A percentile compares a stretch with the other conserved stretches of the same genome.
Conservation (phyloP, 805 yeast species). For the Torulaspora delbrueckii region DNA sequence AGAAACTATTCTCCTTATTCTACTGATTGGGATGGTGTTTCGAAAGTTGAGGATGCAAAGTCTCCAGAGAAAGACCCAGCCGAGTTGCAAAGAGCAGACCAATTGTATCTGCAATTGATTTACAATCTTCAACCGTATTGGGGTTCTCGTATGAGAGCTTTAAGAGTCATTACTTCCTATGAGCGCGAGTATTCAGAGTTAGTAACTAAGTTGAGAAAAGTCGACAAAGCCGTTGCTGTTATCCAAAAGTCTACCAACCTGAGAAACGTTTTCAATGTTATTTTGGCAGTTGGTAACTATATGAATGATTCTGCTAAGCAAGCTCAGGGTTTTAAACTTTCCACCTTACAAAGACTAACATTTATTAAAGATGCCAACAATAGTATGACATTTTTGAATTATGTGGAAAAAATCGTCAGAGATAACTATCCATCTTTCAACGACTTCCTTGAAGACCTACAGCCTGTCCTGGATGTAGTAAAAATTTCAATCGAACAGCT, state of each 20-base stretch:
- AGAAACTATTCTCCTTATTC: constrained; percentile 78
- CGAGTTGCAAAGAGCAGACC: constrained; percentile 82
- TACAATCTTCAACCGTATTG: constrained; percentile 85
- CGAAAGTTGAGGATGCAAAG: constrained; percentile 37
- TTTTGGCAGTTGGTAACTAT: constrained; percentile 87
- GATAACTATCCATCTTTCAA: constrained; percentile 75
- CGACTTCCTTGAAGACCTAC: constrained; percentile 68
- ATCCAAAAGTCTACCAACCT: constrained; percentile 63
- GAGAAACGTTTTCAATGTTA: constrained; percentile 71
- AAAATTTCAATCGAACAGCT: constrained; percentile 81
- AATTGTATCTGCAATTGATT: constrained; percentile 74
- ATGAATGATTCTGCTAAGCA: constrained; percentile 93
- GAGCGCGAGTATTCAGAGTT: constrained; percentile 77
- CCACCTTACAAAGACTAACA: constrained; percentile 82
- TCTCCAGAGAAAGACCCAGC: constrained; percentile 64
- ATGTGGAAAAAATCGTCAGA: constrained; percentile 85
- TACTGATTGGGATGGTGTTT: constrained; percentile 54
- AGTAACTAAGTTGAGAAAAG: constrained; percentile 54
- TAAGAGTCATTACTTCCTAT: constrained; percentile 61
- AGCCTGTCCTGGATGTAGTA: constrained; percentile 51
- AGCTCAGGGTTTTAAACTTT: constrained; percentile 86
- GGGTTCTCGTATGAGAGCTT: constrained; percentile 85
- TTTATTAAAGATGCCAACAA: constrained; percentile 88
- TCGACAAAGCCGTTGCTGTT: constrained; percentile 70
- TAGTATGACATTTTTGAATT: constrained; percentile 83